phyloP scores from a whole-genome alignment of 352 stramenopile species.

The Globisporangium uncinulatum region DNA sequence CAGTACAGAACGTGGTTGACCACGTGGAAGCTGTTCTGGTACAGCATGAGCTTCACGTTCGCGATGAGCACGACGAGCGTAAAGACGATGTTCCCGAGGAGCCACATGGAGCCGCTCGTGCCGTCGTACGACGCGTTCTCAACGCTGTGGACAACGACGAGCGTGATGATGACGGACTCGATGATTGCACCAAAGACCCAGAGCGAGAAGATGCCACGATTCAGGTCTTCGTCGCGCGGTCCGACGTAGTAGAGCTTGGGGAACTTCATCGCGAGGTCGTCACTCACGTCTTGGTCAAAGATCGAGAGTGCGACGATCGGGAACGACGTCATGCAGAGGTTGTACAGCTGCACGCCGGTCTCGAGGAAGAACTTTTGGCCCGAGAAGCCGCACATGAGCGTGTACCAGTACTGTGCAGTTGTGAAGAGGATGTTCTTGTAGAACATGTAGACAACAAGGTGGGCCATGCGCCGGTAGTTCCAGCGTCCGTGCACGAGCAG shows the following conservation, averaged over 20 bases:
- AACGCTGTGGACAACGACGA: constrained; percentile 41
- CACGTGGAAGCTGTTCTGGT: constrained; percentile 67
- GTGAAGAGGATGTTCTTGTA: constrained; percentile 92
- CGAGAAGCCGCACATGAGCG: constrained; percentile 66
- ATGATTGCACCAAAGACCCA: constrained; percentile 69
- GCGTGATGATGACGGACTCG: constrained; percentile 69
- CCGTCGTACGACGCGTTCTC: constrained; percentile 30
- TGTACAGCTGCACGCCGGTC: constrained; percentile 75
- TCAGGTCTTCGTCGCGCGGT: constrained; percentile 62
- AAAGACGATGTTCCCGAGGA: constrained; percentile 77
- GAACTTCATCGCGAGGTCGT: constrained; percentile 59
- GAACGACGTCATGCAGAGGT: constrained; percentile 64
- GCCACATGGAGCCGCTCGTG: constrained; percentile 57
- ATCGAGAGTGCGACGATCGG: constrained; percentile 69
- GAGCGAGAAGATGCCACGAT: constrained; percentile 49
- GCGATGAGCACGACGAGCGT: constrained; percentile 70
- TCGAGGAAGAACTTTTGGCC: constrained; percentile 85
- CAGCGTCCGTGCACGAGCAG: constrained; percentile 89
- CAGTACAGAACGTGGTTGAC: constrained; percentile 66
- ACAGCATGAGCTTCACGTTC: constrained; percentile 76
- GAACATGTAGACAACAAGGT: constrained; percentile 91
- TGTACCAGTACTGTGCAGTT: constrained; percentile 71
- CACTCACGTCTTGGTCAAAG: constrained; percentile 66
- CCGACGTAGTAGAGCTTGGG: constrained; percentile 65
- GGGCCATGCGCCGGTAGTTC: constrained; percentile 88